Evolutionary conservation across 2,329 filamentous ascomycete genomes (phyloP).

Genomic region (Aspergillus neoniger): DNA sequence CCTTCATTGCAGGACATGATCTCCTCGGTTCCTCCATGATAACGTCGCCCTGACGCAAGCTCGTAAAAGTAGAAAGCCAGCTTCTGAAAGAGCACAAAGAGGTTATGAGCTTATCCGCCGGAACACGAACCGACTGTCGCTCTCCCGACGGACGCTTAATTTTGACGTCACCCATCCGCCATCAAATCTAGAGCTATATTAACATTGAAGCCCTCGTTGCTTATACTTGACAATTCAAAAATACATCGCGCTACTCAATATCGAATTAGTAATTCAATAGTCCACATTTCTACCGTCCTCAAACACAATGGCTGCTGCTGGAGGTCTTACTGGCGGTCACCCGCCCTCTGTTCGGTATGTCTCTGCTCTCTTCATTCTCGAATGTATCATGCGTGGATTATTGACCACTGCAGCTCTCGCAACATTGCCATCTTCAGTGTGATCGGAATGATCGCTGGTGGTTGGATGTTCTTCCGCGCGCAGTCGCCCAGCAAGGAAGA

Average conservation of each 20-base stretch:
- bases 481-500: conserved; percentile 16
- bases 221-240: not conserved
- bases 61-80: not conserved
- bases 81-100: not conserved
- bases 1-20: not conserved
- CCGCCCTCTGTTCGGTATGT: not conserved
- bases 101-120: conserved; percentile 1
- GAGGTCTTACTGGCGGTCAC: not conserved
- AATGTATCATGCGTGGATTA: not conserved
- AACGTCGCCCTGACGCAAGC: not conserved
- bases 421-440: conserved; percentile 13
- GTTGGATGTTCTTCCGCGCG: conserved; percentile 15
- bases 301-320: not conserved
- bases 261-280: no score
- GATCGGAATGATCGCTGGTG: conserved; percentile 5
- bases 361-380: no score
- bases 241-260: no score
- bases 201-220: not conserved
- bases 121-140: not conserved
- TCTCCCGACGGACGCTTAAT: conserved; percentile 1
- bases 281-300: not conserved
- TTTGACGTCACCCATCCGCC: conserved; percentile 1
- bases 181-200: not conserved
- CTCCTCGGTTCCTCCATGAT: not conserved
- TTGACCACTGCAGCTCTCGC: conserved; percentile 2